These are phyloP conservation scores for Aegle marmelos DNA, from an alignment of 345 rosid genomes.

Conservation along the genomic window DNA sequence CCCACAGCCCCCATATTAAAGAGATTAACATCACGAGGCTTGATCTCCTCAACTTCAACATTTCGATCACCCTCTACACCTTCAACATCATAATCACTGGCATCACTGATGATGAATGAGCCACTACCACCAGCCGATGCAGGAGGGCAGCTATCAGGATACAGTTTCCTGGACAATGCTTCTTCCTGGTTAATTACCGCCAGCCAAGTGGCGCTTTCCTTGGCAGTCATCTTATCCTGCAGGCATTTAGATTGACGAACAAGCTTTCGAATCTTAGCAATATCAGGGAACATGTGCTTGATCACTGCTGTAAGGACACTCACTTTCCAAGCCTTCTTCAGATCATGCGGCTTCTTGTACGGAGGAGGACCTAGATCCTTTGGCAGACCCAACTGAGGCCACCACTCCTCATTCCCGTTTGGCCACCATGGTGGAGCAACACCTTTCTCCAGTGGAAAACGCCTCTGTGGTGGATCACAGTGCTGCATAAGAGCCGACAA, in stretches of 20 bases:
- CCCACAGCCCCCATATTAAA: conserved; percentile 30
- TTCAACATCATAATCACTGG: conserved; percentile 76
- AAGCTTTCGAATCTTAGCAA: conserved; percentile 71
- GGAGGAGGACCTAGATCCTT: conserved; percentile 70
- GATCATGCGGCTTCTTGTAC: conserved; percentile 84
- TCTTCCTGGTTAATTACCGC: conserved; percentile 74
- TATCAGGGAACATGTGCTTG: conserved; percentile 78
- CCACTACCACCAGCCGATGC: conserved; percentile 43
- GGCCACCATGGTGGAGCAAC: conserved; percentile 94
- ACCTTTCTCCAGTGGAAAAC: conserved; percentile 82
- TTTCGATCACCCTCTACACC: conserved; percentile 36
- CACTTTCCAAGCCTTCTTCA: conserved; percentile 86
- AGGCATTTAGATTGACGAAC: conserved; percentile 82
- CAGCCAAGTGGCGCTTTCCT: conserved; percentile 84
- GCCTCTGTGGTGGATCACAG: conserved; percentile 81
- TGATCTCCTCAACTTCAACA: conserved; percentile 42
- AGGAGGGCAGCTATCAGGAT: conserved; percentile 56
- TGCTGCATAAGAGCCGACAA: conserved; percentile 84
- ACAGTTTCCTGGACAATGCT: conserved; percentile 52
- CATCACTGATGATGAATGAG: conserved; percentile 44
- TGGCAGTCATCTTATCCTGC: conserved; percentile 92
- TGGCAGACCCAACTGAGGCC: conserved; percentile 61
- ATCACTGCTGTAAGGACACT: conserved; percentile 77
- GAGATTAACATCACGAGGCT: conserved; percentile 39
- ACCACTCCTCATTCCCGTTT: conserved; percentile 73